A percentile compares a stretch with the other conserved stretches of the same genome.
phyloP scores from a whole-genome alignment of 2,329 filamentous ascomycete species.

The Coccinonectria pachysandricola region DNA sequence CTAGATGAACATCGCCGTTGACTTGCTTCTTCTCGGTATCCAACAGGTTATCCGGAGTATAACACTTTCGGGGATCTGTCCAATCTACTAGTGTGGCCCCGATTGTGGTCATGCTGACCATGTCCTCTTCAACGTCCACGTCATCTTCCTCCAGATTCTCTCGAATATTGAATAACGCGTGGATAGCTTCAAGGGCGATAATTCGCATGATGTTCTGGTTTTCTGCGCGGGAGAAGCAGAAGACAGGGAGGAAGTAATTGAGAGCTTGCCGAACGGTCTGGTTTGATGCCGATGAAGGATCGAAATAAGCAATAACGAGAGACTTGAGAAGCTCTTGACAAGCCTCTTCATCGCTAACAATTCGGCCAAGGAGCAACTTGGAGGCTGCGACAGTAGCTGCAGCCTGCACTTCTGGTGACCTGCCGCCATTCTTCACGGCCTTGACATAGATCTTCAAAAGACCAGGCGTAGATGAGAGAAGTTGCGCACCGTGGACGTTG shows the following conservation, averaged over 20 bases:
- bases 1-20: constrained; percentile 70
- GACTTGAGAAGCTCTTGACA: constrained; percentile 71
- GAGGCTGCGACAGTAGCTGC: constrained; percentile 72
- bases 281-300: constrained; percentile 70
- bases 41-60: constrained; percentile 35
- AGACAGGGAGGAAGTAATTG: constrained; percentile 90
- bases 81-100: constrained; percentile 82
- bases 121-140: constrained; percentile 62
- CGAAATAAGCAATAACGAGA: constrained; percentile 79
- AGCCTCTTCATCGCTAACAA: constrained; percentile 59
- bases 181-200: constrained; percentile 64
- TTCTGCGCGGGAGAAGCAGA: constrained; percentile 73
- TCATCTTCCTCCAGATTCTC: constrained; percentile 67
- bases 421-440: constrained; percentile 62
- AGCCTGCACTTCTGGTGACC: constrained; percentile 64
- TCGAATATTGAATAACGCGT: constrained; percentile 61
- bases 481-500: constrained; percentile 73
- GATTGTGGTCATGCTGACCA: constrained; percentile 69
- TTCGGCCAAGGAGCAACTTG: constrained; percentile 73
- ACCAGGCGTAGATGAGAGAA: constrained; percentile 56
- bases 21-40: constrained; percentile 54
- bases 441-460: constrained; percentile 80
- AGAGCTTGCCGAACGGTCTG: constrained; percentile 76
- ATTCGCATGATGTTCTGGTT: constrained; percentile 75
- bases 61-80: constrained; percentile 84